Base-by-base conservation (phyloP, 2,329 filamentous ascomycete species). In the Fusarium sp. region DNA sequence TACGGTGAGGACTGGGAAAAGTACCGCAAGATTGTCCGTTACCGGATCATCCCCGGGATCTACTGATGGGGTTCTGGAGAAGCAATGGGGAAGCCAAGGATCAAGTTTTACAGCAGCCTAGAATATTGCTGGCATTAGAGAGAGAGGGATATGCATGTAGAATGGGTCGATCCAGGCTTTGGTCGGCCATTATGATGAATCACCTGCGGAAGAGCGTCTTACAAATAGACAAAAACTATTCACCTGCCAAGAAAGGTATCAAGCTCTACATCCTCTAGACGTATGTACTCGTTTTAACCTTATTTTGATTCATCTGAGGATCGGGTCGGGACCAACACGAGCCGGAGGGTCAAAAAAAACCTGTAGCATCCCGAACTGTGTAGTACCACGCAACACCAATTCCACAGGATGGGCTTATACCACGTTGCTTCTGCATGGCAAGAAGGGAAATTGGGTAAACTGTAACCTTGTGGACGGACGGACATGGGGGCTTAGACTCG, bases 1-100 rank as follows among this genome's bases (percentile, higher is more conserved):
- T 98, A 98, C 79, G 95, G 95, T 29, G 92, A 92, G 75, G 95
- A 98, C 80, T 98, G 96, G 95, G 90, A 95, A 72, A 89, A 91
- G 83, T 98, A 98, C 84, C 95, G 93, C 83, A 91, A 92, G 83
- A 88, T 91, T 80, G 96, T 98, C 51, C 91, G 88, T 69, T 98
- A 89, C 82, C 90, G 92, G 79, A 97, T 98, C 75, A 84, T 98
- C 44, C 96, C 96, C 7, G 93, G 93, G 38, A 85, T 98, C 20
- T 98, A 98, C 84, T 98, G 81, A 74, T 66, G 64, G 16, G 33
- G 38, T 66, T 61, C 24, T 42, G 35, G n/a, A 55, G 35, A 17
- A 55, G 9, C 22, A 44, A 66, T 46, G 51, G 61, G 56, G 61
- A 42, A 49, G 20, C 14, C 1, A 24, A 35, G 57, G 36, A 16